Evolutionary conservation across 2,329 filamentous ascomycete species (phyloP), one percentile per base, ranked within the genome.

Genomic region (Colletotrichum sidae): DNA sequence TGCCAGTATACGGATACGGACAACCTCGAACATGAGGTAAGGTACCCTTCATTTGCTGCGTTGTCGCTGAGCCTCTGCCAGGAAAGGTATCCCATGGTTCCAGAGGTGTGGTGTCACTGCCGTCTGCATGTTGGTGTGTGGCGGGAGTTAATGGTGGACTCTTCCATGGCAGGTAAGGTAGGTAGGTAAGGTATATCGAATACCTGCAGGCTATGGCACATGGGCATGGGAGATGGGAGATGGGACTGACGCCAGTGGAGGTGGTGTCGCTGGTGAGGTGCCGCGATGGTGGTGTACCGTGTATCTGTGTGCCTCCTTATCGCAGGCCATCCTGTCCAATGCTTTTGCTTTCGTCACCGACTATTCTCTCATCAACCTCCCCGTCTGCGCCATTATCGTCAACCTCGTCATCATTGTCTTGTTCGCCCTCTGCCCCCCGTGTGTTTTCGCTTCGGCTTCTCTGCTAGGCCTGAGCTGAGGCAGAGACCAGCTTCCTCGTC

Each of bases 321-420:
- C 55, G 46, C 46, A 58, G 55, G 55, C 55, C 38, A 58, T 50
- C 55, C 55, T 15, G 38, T 51, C 55, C 54, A 56, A 56, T 47
- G 37, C 39, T 38, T 34, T 53, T 15, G 50, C 41, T 12, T 38
- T 51, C 46, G 55, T 58, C 55, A 58, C 55, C 46, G 55, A 58
- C 55, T 58, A 51, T 58, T 58, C 44, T 58, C 51, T 51, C 55
- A 34, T 51, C 55, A 51, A 46, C 5, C 44, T 17, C 13, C 44
- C 8, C 25, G 25, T 25, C 42, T 15, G 42, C n/a, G 6, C 42
- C 17, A 46, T 25, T 25, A 25, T 25, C n/a, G n/a, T 46, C 44
- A 8, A 46, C 13, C 41, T 49, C 56, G 39, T 44, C 41, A 34
- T 47, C 41, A 37, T 37, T 37, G 37, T 37, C 56, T 49, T 44